These are phyloP conservation scores for Ceriops decandra DNA, from an alignment of 345 rosid species.

Conservation along the genomic window DNA sequence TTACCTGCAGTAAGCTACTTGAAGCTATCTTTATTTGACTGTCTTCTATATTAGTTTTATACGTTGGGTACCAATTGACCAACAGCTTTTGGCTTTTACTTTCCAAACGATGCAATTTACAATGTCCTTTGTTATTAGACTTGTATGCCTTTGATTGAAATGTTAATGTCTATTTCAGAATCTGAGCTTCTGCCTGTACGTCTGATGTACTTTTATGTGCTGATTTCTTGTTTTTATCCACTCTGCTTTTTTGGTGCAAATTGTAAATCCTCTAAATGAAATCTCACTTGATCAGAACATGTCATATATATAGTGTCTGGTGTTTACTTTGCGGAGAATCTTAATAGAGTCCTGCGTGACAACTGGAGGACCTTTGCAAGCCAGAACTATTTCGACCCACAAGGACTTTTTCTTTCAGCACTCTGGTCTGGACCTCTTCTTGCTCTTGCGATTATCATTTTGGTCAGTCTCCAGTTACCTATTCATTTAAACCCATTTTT, in stretches of 20 bases:
- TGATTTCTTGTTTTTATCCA: neutral
- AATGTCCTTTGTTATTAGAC: too few relatives aligned
- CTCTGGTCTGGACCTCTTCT: conserved; percentile 99
- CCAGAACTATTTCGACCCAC: conserved; percentile 83
- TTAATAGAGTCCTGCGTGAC: conserved; percentile 51
- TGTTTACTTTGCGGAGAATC: conserved; percentile 83
- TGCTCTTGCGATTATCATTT: conserved; percentile 59
- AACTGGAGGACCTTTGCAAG: conserved; percentile 85
- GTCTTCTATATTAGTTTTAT: too few relatives aligned
- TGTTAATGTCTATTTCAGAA: too few relatives aligned
- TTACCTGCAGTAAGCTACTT: too few relatives aligned
- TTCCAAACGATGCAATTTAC: too few relatives aligned
- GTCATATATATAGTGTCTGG: conserved; percentile 57
- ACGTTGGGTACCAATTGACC: too few relatives aligned
- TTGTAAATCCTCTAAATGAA: neutral
- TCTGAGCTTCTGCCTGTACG: neutral
- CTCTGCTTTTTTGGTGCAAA: too few relatives aligned
- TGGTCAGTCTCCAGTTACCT: conserved; percentile 46
- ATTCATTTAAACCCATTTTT: conserved; percentile 4
- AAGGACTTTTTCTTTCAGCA: conserved; percentile 72
- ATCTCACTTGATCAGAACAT: conserved; percentile 10
- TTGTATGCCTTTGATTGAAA: too few relatives aligned
- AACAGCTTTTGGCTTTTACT: too few relatives aligned
- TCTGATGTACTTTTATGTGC: neutral
- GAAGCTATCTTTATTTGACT: too few relatives aligned